Base-by-base conservation (phyloP, 2,329 filamentous ascomycete species). In the Exophiala xenobiotica region DNA sequence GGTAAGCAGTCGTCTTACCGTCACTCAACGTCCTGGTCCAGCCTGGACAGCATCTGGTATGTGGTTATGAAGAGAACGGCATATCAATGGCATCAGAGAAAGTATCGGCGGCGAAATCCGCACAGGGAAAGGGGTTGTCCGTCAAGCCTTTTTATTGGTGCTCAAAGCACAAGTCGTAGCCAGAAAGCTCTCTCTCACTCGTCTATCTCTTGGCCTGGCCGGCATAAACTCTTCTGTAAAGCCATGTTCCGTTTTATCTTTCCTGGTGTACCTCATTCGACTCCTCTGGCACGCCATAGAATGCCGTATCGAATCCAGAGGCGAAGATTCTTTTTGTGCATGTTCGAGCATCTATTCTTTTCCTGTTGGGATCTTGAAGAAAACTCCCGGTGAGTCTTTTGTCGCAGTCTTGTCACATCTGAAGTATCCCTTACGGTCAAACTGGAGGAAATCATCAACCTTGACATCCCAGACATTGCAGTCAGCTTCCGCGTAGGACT, bases 401-500 rank as follows among this genome's bases (percentile, higher is more conserved):
- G 51, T 53, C 11, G 58, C 49, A 38, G 57, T 50, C 61, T 71
- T 74, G 71, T 95, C 90, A 29, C 93, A 87, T 48, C 90, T 78
- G 75, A 85, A 95, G 70, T 88, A 95, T 0, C 90, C 90, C 68
- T 90, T 87, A 51, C 90, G 79, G 77, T 95, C 90, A 35, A 95
- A 84, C 74, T 95, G 90, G 59, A 95, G 87, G 52, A 95, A 88
- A 61, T 93, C 88, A 64, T 89, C 86, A 67, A 81, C 83, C 77
- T 88, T 90, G 41, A 95, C 75, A 55, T 81, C 77, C 0, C 77
- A 77, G 0, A 92, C 83, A 62, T 88, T 90, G 63, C 81, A 83
- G 64, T 95, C 90, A 35, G 87, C 88, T 47, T 86, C 67, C 0
- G 86, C 87, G 58, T 86, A 79, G 45, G 83, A 83, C 72, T 83